These are phyloP conservation scores for Penicillium verhagenii DNA, from an alignment of 495 filamentous ascomycete species.

Conservation along the genomic window DNA sequence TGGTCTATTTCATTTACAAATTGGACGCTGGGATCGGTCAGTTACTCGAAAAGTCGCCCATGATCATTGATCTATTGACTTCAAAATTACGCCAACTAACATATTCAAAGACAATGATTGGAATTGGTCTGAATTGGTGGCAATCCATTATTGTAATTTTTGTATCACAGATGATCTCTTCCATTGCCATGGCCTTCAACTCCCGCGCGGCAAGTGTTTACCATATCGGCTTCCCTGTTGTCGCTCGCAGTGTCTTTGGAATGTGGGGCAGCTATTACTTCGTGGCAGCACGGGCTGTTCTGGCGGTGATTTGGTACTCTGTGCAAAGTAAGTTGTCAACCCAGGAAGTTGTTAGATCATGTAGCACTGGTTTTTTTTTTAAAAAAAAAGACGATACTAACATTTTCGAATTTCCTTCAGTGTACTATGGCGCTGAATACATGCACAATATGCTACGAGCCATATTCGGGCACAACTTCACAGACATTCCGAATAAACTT, in stretches of 20 bases:
- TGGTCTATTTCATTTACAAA: constrained; percentile 6
- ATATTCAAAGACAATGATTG: not conserved
- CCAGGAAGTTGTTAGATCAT: not conserved
- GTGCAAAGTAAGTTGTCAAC: constrained; percentile 2
- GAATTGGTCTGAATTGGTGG: constrained; percentile 7
- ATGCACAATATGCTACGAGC: constrained; percentile 3
- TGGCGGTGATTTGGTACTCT: constrained; percentile 6
- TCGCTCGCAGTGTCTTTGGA: constrained; percentile 5
- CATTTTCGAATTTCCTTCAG: not conserved
- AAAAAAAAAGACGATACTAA: not conserved
- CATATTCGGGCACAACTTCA: constrained; percentile 2
- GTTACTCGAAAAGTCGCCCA: not conserved
- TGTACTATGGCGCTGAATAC: constrained; percentile 3
- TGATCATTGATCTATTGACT: no score
- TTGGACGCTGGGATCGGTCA: constrained; percentile 6
- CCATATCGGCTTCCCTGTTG: not conserved
- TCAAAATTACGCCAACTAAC: not conserved
- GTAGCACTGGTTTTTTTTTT: not conserved
- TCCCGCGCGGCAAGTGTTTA: not conserved
- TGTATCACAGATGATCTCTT: constrained; percentile 2
- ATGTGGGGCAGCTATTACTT: constrained; percentile 8
- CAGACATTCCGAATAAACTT: constrained; percentile 1
- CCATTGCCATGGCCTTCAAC: constrained; percentile 4
- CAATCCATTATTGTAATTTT: constrained; percentile 6
- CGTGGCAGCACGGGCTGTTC: not conserved